Percentiles rank a stretch among this genome's conserved stretches.
Evolutionary conservation across 495 filamentous ascomycete species (phyloP).

Genomic region (Choiromyces venosus): DNA sequence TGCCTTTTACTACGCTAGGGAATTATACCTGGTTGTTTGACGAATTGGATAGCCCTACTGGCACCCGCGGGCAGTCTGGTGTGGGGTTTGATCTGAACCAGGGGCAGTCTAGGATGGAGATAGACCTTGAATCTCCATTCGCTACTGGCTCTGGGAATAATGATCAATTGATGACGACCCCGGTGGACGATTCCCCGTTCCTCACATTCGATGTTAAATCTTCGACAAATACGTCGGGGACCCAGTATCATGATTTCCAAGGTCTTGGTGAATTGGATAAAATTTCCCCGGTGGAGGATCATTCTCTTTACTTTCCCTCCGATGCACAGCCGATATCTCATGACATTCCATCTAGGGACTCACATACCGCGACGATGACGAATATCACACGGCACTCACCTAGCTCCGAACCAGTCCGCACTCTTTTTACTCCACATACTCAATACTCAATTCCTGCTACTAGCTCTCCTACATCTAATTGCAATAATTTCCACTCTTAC

Average conservation of each 20-base stretch:
- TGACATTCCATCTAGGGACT: background rate
- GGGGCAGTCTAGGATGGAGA: background rate
- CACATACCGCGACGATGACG: background rate
- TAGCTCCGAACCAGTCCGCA: background rate
- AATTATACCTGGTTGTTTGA: constrained; percentile 58
- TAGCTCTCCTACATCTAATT: background rate
- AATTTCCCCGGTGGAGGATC: background rate
- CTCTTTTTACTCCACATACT: background rate
- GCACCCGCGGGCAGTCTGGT: background rate
- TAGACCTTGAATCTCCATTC: background rate
- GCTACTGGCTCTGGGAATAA: background rate
- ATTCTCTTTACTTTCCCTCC: background rate
- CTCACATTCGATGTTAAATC: constrained; percentile 9
- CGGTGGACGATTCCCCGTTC: background rate
- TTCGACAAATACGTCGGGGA: background rate
- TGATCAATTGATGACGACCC: background rate
- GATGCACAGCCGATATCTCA: background rate
- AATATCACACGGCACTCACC: background rate
- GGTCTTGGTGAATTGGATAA: background rate
- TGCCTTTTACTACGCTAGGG: constrained; percentile 53
- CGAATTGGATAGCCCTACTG: constrained; percentile 21
- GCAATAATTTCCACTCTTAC: background rate
- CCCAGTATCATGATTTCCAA: background rate
- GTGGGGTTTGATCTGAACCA: constrained; percentile 1
- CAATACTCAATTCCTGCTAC: background rate